Evolutionary conservation across 116 monocot species (phyloP), one percentile per base, ranked within the genome.

Genomic region (Papilionanthe hybrid): DNA sequence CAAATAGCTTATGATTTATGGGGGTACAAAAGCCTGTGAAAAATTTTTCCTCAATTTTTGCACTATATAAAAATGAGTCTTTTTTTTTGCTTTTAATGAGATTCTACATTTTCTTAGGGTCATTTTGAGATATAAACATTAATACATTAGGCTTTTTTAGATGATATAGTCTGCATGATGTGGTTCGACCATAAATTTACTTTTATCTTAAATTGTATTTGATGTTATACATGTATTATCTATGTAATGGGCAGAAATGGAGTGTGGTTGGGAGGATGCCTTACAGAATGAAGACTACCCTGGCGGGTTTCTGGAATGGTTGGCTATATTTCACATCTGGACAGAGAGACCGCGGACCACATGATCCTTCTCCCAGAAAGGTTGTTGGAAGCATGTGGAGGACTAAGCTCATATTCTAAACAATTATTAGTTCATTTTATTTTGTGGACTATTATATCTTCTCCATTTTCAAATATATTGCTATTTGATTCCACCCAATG

Each of bases 251-350:
- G 17, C 87, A 96, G 93, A 87, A 93, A 85, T 96, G 96, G 96
- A 89, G 86, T 1, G 93, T 96, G 29, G 76, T 93, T 23, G 96
- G 96, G 25, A 72, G 81, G 56, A 83, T 96, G 87, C 96, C 96
- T 22, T 96, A 83, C 78, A 86, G 96, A 12, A 83, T 96, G 72
- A 96, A 96, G 85, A 96, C 92, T 8, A 93, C 94, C 2, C 79
- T 96, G 71, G 94, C 84, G 28, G 94, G 94, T 44, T 96, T 85
- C 78, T 94, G 91, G 92, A 72, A 96, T 69, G 96, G 96, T 41
- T 94, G 92, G 94, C 73, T 96, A 7, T 92, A 96, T 76, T 96
- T 96, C 84, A 96, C 96, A 3, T 96, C 96, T 27, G 94, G 96
- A 13, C 96, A 96, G 79, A 81, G 96, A 50, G 93, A 96, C 79